A percentile compares a stretch with the other conserved stretches of the same genome.
phyloP scores from a whole-genome alignment of 768 basidiomycete genomes.

The Rhizopogon vinicolor region DNA sequence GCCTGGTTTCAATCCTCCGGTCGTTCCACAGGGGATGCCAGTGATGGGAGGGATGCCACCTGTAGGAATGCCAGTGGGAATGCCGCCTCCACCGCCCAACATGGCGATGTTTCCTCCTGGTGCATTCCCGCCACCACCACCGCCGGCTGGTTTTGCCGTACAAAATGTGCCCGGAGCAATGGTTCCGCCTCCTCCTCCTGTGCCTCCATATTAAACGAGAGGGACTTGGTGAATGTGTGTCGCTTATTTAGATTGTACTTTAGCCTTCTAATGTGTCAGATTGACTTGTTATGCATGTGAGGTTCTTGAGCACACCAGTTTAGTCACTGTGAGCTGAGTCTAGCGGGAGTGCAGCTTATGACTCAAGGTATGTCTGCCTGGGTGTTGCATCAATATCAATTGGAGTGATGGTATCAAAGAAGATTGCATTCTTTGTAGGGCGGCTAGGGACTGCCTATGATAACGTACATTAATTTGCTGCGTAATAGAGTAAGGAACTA shows the following conservation, averaged over 20 bases:
- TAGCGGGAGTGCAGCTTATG: not conserved
- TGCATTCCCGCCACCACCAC: constrained; percentile 58
- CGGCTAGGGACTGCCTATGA: too few relatives aligned
- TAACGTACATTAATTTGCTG: too few relatives aligned
- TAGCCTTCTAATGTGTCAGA: not conserved
- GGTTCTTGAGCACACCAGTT: not conserved
- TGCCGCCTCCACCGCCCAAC: constrained; percentile 31
- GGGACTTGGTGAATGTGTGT: not conserved
- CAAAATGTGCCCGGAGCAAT: constrained; percentile 40
- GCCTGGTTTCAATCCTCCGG: constrained; percentile 70
- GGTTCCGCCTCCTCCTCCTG: constrained; percentile 42
- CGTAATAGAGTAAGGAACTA: too few relatives aligned
- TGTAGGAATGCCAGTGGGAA: constrained; percentile 31
- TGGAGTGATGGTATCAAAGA: too few relatives aligned
- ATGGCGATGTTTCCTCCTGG: constrained; percentile 45
- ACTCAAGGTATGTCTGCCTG: not conserved
- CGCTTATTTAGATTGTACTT: not conserved
- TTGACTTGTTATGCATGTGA: not conserved
- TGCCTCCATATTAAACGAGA: constrained; percentile 24
- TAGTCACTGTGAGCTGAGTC: not conserved
- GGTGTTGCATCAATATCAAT: not conserved
- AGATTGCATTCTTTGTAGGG: too few relatives aligned
- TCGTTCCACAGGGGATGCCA: constrained; percentile 41
- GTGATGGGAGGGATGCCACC: constrained; percentile 31
- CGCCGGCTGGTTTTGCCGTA: constrained; percentile 52